Evolutionary conservation across 2,329 filamentous ascomycete genomes (phyloP).

Genomic region (Colletotrichum sp.): DNA sequence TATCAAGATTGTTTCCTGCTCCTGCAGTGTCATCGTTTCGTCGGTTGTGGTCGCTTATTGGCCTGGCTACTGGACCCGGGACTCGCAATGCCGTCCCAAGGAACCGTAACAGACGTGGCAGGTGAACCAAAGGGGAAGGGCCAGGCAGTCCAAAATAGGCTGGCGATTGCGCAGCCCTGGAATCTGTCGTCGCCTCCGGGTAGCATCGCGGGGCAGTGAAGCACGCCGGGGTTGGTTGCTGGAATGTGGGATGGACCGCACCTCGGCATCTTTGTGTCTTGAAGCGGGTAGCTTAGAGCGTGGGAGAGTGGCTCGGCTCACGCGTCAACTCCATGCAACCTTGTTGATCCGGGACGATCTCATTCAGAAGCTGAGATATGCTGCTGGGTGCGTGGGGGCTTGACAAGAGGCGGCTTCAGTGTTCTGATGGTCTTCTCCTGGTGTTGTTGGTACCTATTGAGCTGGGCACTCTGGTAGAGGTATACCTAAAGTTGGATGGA

Average conservation of each 20-base stretch:
- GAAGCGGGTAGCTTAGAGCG: neutral
- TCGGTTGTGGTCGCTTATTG: neutral
- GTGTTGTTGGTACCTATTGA: neutral
- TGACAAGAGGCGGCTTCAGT: neutral
- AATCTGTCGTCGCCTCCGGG: neutral
- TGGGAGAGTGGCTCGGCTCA: neutral
- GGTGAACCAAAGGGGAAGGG: neutral
- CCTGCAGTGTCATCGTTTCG: neutral
- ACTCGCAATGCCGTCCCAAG: neutral
- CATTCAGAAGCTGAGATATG: neutral
- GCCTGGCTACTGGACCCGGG: neutral
- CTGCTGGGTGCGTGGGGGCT: neutral
- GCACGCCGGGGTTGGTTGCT: neutral
- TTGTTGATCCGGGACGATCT: neutral
- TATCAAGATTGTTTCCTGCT: neutral
- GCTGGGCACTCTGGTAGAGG: too few species aligned
- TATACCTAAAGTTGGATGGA: too few species aligned
- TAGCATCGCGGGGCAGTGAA: neutral
- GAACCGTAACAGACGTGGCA: neutral
- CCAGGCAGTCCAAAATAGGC: neutral
- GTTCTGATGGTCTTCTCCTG: neutral
- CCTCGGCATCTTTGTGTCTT: neutral
- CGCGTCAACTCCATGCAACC: neutral
- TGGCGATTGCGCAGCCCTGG: neutral
- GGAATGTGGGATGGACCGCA: neutral